Percentiles rank a stretch among this genome's conserved stretches.
Conservation (phyloP, 805 yeast genomes). For the Candida golubevii region DNA sequence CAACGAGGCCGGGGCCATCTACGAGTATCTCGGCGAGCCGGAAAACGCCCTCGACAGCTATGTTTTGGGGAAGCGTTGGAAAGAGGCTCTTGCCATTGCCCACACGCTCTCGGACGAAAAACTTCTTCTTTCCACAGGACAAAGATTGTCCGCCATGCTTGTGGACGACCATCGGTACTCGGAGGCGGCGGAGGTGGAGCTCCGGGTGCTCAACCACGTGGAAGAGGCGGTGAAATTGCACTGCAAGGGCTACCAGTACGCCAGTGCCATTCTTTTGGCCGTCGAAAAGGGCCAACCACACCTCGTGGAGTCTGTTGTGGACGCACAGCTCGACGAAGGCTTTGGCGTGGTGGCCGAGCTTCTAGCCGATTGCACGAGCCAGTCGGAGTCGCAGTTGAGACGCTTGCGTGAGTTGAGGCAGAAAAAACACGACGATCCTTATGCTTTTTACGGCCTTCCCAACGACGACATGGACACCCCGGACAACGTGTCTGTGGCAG, state of each 20-base stretch:
- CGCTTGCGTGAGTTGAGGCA: conserved; percentile 81
- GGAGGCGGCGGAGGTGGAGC: conserved; percentile 77
- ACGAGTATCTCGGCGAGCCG: conserved; percentile 58
- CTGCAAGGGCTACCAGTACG: conserved; percentile 72
- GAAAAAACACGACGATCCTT: conserved; percentile 82
- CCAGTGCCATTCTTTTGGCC: conserved; percentile 70
- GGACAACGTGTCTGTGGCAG: conserved; percentile 92
- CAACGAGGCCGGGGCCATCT: conserved; percentile 74
- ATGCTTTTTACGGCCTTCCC: conserved; percentile 69
- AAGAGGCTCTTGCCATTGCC: conserved; percentile 69
- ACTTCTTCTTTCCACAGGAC: conserved; percentile 46
- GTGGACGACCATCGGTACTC: conserved; percentile 66
- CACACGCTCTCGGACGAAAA: conserved; percentile 26
- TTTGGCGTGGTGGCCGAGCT: conserved; percentile 85
- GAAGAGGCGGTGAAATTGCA: conserved; percentile 61
- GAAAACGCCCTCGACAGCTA: conserved; percentile 68
- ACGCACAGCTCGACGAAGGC: conserved; percentile 76
- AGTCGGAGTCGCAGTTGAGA: conserved; percentile 73
- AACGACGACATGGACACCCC: conserved; percentile 64
- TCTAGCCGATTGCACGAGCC: conserved; percentile 89
- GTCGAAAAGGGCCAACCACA: conserved; percentile 39
- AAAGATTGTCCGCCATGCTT: conserved; percentile 54
- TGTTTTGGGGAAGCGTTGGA: conserved; percentile 72
- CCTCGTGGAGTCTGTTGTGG: conserved; percentile 56
- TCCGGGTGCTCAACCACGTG: conserved; percentile 54